Conservation (phyloP, 2,329 filamentous ascomycete genomes). For the Neonectria faginata region DNA sequence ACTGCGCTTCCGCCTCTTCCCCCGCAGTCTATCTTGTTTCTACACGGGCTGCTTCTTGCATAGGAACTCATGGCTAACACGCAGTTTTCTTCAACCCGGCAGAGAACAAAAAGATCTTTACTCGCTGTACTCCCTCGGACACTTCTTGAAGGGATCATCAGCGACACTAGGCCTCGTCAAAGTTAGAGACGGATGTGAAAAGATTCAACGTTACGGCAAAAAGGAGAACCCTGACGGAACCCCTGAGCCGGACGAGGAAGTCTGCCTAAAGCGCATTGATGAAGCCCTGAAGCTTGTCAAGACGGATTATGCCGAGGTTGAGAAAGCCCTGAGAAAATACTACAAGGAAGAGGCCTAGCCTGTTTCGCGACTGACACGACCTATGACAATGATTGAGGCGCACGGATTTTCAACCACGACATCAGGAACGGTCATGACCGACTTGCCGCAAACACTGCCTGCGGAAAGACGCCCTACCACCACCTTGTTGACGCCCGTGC, state of each 20-base stretch:
- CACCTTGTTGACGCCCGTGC: slow-evolving; percentile 8
- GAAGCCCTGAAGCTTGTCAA: slow-evolving; percentile 79
- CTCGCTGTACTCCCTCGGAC: slow-evolving; percentile 85
- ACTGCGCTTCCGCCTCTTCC: not conserved
- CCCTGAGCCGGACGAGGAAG: slow-evolving; percentile 72
- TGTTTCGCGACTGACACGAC: not conserved
- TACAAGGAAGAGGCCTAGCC: slow-evolving; percentile 53
- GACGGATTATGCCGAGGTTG: slow-evolving; percentile 79
- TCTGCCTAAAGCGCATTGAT: slow-evolving; percentile 77
- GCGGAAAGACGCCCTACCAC: not conserved
- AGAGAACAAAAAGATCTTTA: slow-evolving; percentile 77
- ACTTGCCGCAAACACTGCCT: not conserved
- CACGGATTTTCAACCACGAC: not conserved
- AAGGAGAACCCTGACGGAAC: slow-evolving; percentile 82
- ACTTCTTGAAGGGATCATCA: slow-evolving; percentile 97
- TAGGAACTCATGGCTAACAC: slow-evolving; percentile 17
- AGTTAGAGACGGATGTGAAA: slow-evolving; percentile 93
- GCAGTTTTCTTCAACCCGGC: slow-evolving; percentile 17
- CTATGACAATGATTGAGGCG: slow-evolving; percentile 12
- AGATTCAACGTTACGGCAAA: slow-evolving; percentile 93
- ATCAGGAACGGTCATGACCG: not conserved
- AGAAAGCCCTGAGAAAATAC: slow-evolving; percentile 76
- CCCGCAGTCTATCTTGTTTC: not conserved
- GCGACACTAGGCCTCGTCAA: slow-evolving; percentile 92
- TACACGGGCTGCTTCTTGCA: no score